Percentiles rank a stretch among this genome's conserved stretches.
Conservation (phyloP, 768 basidiomycete genomes). For the Russula brevipes region DNA sequence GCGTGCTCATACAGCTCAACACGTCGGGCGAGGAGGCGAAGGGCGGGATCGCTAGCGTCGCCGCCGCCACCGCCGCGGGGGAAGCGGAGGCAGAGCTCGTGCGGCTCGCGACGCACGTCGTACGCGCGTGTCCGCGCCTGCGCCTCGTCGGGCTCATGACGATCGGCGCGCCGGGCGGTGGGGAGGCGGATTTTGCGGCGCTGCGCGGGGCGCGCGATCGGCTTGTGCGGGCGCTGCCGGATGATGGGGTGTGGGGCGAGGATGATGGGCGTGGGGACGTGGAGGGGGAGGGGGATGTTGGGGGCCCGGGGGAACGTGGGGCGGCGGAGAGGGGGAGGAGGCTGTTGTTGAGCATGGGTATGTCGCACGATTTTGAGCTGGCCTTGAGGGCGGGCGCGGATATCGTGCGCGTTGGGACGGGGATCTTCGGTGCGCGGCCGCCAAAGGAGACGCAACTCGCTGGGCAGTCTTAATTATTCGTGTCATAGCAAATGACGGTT, state of each 20-base stretch:
- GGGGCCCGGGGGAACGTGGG: slow-evolving; percentile 40
- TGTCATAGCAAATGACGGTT: neutral
- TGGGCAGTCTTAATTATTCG: neutral
- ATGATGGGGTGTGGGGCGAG: slow-evolving; percentile 25
- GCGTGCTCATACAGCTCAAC: slow-evolving; percentile 89
- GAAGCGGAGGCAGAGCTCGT: slow-evolving; percentile 36
- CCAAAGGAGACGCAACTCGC: slow-evolving; percentile 10
- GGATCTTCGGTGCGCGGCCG: slow-evolving; percentile 35
- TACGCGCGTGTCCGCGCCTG: slow-evolving; percentile 68
- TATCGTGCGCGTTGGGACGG: slow-evolving; percentile 86
- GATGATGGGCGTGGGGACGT: slow-evolving; percentile 8
- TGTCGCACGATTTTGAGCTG: slow-evolving; percentile 91
- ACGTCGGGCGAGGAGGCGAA: slow-evolving; percentile 91
- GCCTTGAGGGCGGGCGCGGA: slow-evolving; percentile 81
- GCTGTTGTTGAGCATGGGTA: slow-evolving; percentile 85
- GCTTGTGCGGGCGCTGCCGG: slow-evolving; percentile 44
- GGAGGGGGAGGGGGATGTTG: neutral
- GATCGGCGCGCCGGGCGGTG: slow-evolving; percentile 65
- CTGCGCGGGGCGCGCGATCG: slow-evolving; percentile 60
- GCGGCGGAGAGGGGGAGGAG: slow-evolving; percentile 32
- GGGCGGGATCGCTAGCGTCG: slow-evolving; percentile 55
- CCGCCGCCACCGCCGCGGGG: neutral
- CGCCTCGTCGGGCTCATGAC: slow-evolving; percentile 91
- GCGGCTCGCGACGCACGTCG: slow-evolving; percentile 63
- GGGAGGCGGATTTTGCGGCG: slow-evolving; percentile 69